phyloP scores from a whole-genome alignment of 2,329 filamentous ascomycete species.

The Aureobasidium lini region DNA sequence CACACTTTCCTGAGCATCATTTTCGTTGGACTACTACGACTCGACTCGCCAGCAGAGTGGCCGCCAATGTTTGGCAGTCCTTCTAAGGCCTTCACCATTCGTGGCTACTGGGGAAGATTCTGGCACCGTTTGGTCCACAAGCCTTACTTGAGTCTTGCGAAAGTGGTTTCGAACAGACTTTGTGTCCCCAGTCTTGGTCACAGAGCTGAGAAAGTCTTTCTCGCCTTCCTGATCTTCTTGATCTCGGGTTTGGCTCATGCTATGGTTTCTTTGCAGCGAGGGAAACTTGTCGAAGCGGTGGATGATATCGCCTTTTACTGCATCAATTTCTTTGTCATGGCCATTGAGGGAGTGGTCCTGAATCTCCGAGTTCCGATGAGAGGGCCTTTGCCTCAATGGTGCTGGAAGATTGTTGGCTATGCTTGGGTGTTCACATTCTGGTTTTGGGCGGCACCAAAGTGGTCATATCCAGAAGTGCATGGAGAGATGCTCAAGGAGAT shows the following conservation, averaged over 20 bases:
- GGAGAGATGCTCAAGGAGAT: not conserved
- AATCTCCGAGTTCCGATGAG: not conserved
- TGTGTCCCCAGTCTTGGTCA: not conserved
- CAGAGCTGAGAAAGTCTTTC: not conserved
- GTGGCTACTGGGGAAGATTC: slow-evolving; percentile 15
- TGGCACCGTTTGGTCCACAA: slow-evolving; percentile 12
- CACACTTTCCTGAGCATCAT: not conserved
- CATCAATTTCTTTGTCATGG: not conserved
- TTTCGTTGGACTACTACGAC: slow-evolving; percentile 12
- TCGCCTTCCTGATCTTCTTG: not conserved
- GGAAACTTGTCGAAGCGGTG: not conserved
- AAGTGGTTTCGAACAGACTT: not conserved
- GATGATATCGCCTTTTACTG: not conserved
- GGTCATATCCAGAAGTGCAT: not conserved
- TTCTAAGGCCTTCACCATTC: slow-evolving; percentile 3
- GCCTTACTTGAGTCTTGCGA: not conserved
- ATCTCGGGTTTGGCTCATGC: not conserved
- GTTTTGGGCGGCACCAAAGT: slow-evolving; percentile 3
- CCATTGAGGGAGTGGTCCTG: not conserved
- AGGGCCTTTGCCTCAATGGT: not conserved
- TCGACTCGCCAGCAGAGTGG: slow-evolving; percentile 16
- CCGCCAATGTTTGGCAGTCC: slow-evolving; percentile 14
- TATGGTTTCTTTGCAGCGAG: not conserved
- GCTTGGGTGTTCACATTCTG: not conserved
- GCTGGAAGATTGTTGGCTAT: not conserved